phyloP scores from a whole-genome alignment of 176 grass and related monocot species.

The Oryza meyeriana region DNA sequence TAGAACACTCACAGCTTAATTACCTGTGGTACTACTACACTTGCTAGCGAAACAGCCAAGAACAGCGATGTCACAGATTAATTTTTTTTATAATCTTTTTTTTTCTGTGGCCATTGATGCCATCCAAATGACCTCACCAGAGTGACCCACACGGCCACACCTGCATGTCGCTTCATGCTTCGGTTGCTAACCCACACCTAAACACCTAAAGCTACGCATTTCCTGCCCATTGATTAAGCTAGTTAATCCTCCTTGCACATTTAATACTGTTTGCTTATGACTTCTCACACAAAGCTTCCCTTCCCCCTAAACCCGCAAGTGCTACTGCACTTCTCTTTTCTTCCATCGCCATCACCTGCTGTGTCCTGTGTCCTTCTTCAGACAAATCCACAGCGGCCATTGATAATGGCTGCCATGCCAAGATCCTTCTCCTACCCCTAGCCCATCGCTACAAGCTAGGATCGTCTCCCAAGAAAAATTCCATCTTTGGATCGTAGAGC shows the following conservation, averaged over 20 bases:
- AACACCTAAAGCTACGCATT: background rate
- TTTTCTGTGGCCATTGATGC: background rate
- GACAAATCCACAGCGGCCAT: background rate
- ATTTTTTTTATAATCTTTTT: background rate
- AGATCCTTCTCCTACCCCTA: slow-evolving; percentile 25
- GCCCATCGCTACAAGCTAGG: background rate
- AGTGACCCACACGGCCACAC: background rate
- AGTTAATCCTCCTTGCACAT: background rate
- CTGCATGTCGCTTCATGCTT: background rate
- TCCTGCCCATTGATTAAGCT: background rate
- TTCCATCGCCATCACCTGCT: slow-evolving; percentile 27
- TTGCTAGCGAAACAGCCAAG: background rate
- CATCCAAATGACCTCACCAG: slow-evolving; percentile 22
- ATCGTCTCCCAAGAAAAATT: background rate
- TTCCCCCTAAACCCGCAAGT: slow-evolving; percentile 15
- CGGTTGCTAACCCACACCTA: slow-evolving; percentile 35
- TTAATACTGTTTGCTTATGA: background rate
- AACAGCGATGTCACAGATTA: background rate
- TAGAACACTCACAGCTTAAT: slow-evolving; percentile 8
- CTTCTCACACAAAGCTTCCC: slow-evolving; percentile 45
- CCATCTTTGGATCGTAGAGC: background rate
- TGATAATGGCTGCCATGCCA: background rate
- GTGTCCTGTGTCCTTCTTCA: background rate
- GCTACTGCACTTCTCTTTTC: slow-evolving; percentile 1
- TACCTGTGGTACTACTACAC: background rate